Evolutionary conservation across 2,329 filamentous ascomycete genomes (phyloP), one percentile per base, ranked within the genome.

Genomic region (Apiospora phragmitis): DNA sequence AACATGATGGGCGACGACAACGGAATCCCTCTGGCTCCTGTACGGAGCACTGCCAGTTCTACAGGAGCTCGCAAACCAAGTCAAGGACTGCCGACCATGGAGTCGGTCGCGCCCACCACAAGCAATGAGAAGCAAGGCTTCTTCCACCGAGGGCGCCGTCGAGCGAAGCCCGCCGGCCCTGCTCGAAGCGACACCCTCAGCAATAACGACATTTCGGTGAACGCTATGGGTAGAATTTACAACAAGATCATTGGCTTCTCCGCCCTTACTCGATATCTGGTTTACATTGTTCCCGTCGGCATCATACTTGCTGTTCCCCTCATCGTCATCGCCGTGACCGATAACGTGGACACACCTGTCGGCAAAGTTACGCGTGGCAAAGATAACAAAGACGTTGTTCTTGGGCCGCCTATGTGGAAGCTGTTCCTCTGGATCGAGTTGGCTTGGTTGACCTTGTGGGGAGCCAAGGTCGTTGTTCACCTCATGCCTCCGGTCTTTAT

Each of bases 371-470:
- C 76, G 35, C 76, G 65, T 14, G 75, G 69, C 16, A 67, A 70
- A 47, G 71, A 71, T 24, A 74, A 67, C 29, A 72, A 71, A 41
- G 78, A 75, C 26, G 75, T 73, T 59, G 74, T 65, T 47, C 75
- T 75, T 16, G 86, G 85, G 1, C 85, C 88, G 11, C 83, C 85
- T 5, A 83, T 92, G 12, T 88, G 91, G 76, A 80, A 86, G 67
- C 84, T 93, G 66, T 92, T 92, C 75, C 82, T 91, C 66, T 92
- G 91, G 91, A 86, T 93, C 74, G 88, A 92, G 77, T 84, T 91
- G 68, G 85, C 91, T 45, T 93, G 91, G 91, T 80, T 91, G 49
- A 85, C 87, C 11, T 84, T 93, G 14, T 93, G 91, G 91, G 83
- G 85, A 24, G 90, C 88, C 74, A 93, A 93, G 81, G 80, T 92